Conservation (phyloP, 2,329 filamentous ascomycete genomes). For the Tolypocladium paradoxum region DNA sequence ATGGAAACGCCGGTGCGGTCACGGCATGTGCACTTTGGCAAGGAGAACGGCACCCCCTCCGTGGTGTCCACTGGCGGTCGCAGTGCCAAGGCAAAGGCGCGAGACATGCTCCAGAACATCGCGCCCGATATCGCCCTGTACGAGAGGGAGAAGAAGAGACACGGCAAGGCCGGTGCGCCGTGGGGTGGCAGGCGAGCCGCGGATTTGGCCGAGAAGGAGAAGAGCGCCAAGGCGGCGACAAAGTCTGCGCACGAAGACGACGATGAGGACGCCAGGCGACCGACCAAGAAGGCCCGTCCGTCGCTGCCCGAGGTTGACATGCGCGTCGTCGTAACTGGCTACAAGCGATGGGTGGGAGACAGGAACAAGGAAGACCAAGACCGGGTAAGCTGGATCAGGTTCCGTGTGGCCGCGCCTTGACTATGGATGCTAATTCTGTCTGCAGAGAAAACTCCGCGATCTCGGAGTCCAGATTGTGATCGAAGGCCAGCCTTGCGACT, state of each 20-base stretch:
- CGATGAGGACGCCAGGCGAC: slow-evolving; percentile 36
- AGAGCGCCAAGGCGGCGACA: slow-evolving; percentile 29
- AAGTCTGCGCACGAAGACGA: slow-evolving; percentile 27
- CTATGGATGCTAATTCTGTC: slow-evolving; percentile 8
- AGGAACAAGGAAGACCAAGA: slow-evolving; percentile 67
- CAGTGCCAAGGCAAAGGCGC: slow-evolving; percentile 78
- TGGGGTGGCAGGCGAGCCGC: slow-evolving; percentile 56
- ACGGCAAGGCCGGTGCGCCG: slow-evolving; percentile 34
- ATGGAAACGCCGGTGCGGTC: slow-evolving; percentile 28
- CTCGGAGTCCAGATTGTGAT: slow-evolving; percentile 73
- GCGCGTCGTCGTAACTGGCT: slow-evolving; percentile 74
- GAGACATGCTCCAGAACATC: slow-evolving; percentile 63
- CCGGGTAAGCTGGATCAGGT: slow-evolving; percentile 47
- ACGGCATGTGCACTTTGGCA: slow-evolving; percentile 45
- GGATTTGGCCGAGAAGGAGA: slow-evolving; percentile 44
- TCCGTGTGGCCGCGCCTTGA: not conserved
- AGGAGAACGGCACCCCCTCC: slow-evolving; percentile 77
- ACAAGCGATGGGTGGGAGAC: slow-evolving; percentile 69
- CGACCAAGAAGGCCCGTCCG: slow-evolving; percentile 52
- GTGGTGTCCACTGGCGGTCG: slow-evolving; percentile 58
- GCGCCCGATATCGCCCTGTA: slow-evolving; percentile 82
- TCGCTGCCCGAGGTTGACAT: slow-evolving; percentile 53
- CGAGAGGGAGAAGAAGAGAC: slow-evolving; percentile 84
- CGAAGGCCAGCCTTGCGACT: slow-evolving; percentile 67
- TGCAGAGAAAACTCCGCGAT: slow-evolving; percentile 66